Conservation (phyloP, 1,139 yeast species). For the Zhuliangozyma blackwelliae region DNA sequence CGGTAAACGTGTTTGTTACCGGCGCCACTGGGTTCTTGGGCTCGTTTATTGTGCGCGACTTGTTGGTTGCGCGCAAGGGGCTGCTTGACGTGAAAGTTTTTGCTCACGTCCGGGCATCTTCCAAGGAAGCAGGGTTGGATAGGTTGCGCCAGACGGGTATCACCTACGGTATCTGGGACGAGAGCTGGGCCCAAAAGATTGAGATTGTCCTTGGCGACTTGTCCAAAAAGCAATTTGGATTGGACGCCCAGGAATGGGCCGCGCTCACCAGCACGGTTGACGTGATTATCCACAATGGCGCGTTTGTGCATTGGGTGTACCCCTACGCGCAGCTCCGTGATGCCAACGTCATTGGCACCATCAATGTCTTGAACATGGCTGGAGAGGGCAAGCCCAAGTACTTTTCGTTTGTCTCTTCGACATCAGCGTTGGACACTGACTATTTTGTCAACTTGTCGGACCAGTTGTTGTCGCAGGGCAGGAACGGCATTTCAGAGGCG, state of each 20-base stretch:
- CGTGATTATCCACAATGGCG: conserved; percentile 92
- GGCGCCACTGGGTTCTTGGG: conserved; percentile 98
- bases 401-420: conserved; percentile 91
- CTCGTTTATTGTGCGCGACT: conserved; percentile 74
- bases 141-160: conserved; percentile 74
- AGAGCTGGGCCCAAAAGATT: conserved; percentile 51
- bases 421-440: conserved; percentile 85
- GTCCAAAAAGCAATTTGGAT: conserved; percentile 67
- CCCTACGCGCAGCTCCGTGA: conserved; percentile 89
- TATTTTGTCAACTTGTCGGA: conserved; percentile 78
- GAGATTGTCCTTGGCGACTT: conserved; percentile 82
- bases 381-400: conserved; percentile 77
- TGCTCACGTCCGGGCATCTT: conserved; percentile 89
- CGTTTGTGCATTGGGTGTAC: conserved; percentile 97
- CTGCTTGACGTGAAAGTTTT: conserved; percentile 49
- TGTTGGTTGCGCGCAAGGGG: conserved; percentile 46
- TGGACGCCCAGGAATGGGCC: conserved; percentile 55
- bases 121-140: conserved; percentile 62
- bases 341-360: conserved; percentile 86
- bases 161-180: conserved; percentile 85
- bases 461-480: conserved; percentile 57
- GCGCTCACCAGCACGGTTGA: conserved; percentile 59
- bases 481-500: conserved; percentile 69
- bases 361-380: conserved; percentile 80
- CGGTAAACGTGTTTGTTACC: conserved; percentile 75